Conservation (phyloP, 2,329 filamentous ascomycete genomes). For the Aspergillus fischeri region DNA sequence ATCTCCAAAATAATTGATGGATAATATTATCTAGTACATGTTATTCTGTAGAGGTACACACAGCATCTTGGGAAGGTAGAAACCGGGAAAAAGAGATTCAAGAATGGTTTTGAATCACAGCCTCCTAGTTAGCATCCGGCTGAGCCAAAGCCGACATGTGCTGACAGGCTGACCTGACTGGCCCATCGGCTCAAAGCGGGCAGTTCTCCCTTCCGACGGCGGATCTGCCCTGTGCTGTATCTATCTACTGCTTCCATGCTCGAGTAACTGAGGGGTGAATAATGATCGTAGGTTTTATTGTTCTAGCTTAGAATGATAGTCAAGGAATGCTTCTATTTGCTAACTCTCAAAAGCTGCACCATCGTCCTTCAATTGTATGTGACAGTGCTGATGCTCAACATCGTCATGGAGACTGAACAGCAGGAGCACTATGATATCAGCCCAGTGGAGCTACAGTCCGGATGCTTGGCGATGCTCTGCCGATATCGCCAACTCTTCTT, state of each 20-base stretch:
- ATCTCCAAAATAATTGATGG: neutral
- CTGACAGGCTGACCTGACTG: slow-evolving; percentile 2
- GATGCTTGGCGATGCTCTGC: neutral
- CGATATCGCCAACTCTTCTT: neutral
- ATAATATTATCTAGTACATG: neutral
- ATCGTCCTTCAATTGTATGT: neutral
- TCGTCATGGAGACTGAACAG: neutral
- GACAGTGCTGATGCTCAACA: neutral
- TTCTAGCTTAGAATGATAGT: neutral
- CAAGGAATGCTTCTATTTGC: neutral
- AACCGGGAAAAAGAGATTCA: neutral
- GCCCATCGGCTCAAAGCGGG: neutral
- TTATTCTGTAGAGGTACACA: neutral
- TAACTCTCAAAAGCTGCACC: neutral
- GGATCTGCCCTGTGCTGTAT: neutral
- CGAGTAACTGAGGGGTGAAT: neutral
- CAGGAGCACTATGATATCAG: neutral
- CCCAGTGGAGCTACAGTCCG: neutral
- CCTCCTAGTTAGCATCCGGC: neutral
- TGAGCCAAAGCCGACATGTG: slow-evolving; percentile 3
- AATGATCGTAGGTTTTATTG: neutral
- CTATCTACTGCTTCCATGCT: neutral
- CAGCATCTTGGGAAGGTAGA: neutral
- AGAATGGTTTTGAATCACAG: neutral
- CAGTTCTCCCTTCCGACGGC: neutral